Evolutionary conservation across 2,329 filamentous ascomycete genomes (phyloP).

Genomic region (Fusarium coicis): DNA sequence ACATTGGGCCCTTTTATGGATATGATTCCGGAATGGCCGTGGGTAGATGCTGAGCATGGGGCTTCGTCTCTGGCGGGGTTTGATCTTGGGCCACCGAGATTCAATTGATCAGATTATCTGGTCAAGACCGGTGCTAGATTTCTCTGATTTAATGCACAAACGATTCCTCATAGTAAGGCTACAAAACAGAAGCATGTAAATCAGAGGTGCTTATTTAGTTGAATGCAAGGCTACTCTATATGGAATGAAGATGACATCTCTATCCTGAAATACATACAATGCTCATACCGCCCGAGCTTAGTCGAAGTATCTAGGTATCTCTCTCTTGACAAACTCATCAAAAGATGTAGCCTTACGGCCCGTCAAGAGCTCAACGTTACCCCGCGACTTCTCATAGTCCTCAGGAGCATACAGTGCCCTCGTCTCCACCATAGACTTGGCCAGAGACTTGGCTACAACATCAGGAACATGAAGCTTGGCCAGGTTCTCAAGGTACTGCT

Average conservation of each 20-base stretch:
- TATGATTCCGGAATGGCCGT: not conserved
- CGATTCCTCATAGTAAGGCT: accelerated
- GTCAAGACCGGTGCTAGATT: accelerated
- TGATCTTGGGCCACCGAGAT: not conserved
- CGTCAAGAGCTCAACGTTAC: not conserved
- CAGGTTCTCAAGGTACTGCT: not conserved
- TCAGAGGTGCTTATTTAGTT: not conserved
- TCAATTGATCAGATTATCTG: not conserved
- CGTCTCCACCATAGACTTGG: not conserved
- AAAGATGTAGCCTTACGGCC: not conserved
- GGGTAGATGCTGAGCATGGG: not conserved
- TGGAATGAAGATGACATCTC: too few relatives aligned
- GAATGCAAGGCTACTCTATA: not conserved
- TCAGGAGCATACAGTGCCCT: not conserved
- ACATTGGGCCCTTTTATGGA: not conserved
- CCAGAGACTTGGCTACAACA: not conserved
- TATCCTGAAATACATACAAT: not conserved
- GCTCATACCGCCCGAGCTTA: not conserved
- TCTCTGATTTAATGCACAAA: accelerated
- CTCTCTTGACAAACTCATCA: not conserved
- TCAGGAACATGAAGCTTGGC: not conserved
- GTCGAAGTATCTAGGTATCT: not conserved
- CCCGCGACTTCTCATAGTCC: not conserved
- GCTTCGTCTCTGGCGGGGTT: not conserved
- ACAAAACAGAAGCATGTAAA: too few relatives aligned